phyloP scores from a whole-genome alignment of 495 filamentous ascomycete species.

The Penicillium coffeae region DNA sequence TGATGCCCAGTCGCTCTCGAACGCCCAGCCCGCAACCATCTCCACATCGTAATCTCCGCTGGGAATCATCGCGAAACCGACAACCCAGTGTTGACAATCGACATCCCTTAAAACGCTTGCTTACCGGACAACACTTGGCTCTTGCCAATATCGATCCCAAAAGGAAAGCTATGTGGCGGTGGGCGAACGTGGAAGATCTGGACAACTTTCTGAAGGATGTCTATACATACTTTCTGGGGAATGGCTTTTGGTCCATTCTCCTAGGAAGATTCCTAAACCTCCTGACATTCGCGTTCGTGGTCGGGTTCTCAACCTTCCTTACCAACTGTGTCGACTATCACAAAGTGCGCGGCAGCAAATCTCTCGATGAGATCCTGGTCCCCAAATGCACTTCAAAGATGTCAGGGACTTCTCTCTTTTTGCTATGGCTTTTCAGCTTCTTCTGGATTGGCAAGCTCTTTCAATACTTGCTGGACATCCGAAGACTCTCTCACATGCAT shows the following conservation, averaged over 20 bases:
- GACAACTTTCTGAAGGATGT: constrained; percentile 89
- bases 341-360: constrained; percentile 69
- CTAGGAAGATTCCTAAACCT: constrained; percentile 66
- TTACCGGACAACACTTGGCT: constrained; percentile 33
- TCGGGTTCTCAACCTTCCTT: constrained; percentile 79
- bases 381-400: constrained; percentile 82
- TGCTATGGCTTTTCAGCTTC: constrained; percentile 83
- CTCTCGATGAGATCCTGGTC: constrained; percentile 71
- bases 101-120: constrained; percentile 29
- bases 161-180: constrained; percentile 89
- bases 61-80: constrained; percentile 61
- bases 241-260: constrained; percentile 87
- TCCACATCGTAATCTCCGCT: constrained; percentile 53
- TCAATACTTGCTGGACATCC: constrained; percentile 69
- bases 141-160: constrained; percentile 59
- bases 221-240: constrained; percentile 81
- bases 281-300: constrained; percentile 75
- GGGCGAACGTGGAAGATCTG: constrained; percentile 89
- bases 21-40: constrained; percentile 42
- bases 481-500: constrained; percentile 70
- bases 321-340: constrained; percentile 82
- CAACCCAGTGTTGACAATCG: constrained; percentile 36
- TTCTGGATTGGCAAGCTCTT: constrained; percentile 81
- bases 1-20: constrained; percentile 22
- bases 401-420: constrained; percentile 71